Conservation (phyloP, 2,329 filamentous ascomycete genomes). For the Talaromyces sp. region DNA sequence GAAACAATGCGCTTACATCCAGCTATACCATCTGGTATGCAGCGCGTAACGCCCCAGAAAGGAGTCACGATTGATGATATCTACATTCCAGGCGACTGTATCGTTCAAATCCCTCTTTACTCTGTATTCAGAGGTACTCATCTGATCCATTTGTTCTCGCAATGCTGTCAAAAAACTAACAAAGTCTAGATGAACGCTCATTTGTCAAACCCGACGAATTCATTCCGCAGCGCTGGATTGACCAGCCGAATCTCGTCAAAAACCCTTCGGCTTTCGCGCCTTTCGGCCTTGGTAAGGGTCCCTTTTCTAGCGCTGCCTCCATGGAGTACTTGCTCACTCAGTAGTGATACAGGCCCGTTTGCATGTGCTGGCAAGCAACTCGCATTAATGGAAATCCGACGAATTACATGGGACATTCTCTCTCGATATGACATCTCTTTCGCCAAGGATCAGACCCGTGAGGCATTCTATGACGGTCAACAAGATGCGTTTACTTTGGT, state of each 20-base stretch:
- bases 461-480: constrained; percentile 17
- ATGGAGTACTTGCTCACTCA: neutral
- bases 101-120: constrained; percentile 22
- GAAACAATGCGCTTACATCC: constrained; percentile 25
- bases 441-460: constrained; percentile 15
- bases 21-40: constrained; percentile 26
- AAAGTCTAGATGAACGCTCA: constrained; percentile 11
- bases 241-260: constrained; percentile 12
- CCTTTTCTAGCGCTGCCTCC: neutral
- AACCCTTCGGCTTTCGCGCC: constrained; percentile 11
- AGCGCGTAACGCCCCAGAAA: constrained; percentile 30
- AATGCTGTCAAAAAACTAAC: neutral
- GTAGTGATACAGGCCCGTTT: neutral
- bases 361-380: constrained; percentile 16
- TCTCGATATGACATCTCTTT: constrained; percentile 15
- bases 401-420: constrained; percentile 11
- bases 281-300: constrained; percentile 13
- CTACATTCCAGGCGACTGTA: constrained; percentile 20
- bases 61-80: constrained; percentile 17
- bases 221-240: constrained; percentile 17
- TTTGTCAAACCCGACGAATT: constrained; percentile 13
- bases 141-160: neutral
- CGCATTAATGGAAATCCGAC: constrained; percentile 16
- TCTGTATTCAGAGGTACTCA: constrained; percentile 22
- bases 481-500: constrained; percentile 17